phyloP scores from a whole-genome alignment of 225 moss, liverwort and hornwort species.

The Ulota crispa region DNA sequence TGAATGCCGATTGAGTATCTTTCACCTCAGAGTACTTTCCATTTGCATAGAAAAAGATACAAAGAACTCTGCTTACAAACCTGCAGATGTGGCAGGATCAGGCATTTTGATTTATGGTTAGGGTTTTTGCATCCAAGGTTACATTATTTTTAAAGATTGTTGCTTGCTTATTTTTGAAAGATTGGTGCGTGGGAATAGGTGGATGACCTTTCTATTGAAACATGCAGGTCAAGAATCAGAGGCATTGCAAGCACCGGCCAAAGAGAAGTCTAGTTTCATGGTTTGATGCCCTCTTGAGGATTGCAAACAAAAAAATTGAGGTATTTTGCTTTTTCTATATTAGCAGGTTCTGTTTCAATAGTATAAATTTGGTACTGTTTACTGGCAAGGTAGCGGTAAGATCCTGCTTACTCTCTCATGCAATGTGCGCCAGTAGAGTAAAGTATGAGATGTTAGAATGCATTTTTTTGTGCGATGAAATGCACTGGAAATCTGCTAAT shows the following conservation, averaged over 20 bases:
- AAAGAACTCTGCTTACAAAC: not conserved
- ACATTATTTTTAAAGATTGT: not conserved
- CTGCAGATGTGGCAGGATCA: not conserved
- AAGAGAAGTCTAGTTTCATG: conserved; percentile 52
- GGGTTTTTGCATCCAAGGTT: not conserved
- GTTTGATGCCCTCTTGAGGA: conserved; percentile 39
- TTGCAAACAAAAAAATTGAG: conserved; percentile 11
- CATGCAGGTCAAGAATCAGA: conserved; percentile 46
- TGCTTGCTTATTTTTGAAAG: not conserved
- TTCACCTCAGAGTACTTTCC: not conserved
- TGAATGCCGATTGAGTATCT: not conserved
- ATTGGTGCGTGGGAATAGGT: not conserved
- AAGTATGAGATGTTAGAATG: too few species aligned
- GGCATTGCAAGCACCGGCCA: conserved; percentile 32
- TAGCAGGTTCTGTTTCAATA: not conserved
- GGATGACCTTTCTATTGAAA: conserved; percentile 13
- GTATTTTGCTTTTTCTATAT: not conserved
- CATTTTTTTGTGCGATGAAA: too few species aligned
- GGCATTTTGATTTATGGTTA: not conserved
- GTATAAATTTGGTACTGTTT: too few species aligned
- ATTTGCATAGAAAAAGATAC: not conserved
- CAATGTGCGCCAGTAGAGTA: too few species aligned
- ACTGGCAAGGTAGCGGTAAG: too few species aligned
- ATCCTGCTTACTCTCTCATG: too few species aligned
- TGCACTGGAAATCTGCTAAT: too few species aligned